Evolutionary conservation across 1,284 basidiomycete genomes (phyloP), one percentile per base, ranked within the genome.

Genomic region (Takashimella tepidaria): DNA sequence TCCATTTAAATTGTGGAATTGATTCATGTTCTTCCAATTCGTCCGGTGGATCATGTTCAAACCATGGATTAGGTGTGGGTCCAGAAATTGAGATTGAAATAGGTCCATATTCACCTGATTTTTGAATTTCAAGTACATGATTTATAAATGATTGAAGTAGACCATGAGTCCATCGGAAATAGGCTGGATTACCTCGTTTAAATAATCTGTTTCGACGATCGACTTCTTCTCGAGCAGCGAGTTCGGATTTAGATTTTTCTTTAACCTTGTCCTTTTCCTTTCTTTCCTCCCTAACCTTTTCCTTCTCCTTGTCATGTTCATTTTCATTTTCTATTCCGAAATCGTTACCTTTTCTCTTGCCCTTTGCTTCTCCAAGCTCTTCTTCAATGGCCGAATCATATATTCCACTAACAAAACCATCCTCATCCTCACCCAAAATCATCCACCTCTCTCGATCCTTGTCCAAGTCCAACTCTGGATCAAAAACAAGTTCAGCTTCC

Each of bases 61-160:
- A 21, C 55, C 55, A 69, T 20, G 70, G 69, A 52, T 70, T 68
- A 2, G 70, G 70, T 53, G 67, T 70, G 1, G 69, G 62, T 5
- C 68, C 68, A 2, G 60, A 62, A 10, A 68, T 22, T 13, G 47
- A 31, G 25, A 56, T 20, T 8, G 45, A 47, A 10, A 60, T 43
- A 24, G 47, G n/a, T 16, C 45, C 45, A 24, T 16, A 16, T 24
- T 31, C 26, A n/a, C n/a, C 47, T 31, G 16, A 23, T 16, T 19
- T n/a, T 47, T 47, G 45, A 24, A 26, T 24, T 8, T 20, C 13
- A 10, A 11, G 12, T 19, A 16, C 23, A 2, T 21, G 24, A 20
- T 50, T 49, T 21, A 61, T 26, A 51, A 70, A 64, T 13, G 54
- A 41, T 3, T 40, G 21, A 6, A 72, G 50, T 0, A 64, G 53